Base-by-base conservation (phyloP, 225 moss, liverwort and hornwort genomes). In the Sphagnum contortum region DNA sequence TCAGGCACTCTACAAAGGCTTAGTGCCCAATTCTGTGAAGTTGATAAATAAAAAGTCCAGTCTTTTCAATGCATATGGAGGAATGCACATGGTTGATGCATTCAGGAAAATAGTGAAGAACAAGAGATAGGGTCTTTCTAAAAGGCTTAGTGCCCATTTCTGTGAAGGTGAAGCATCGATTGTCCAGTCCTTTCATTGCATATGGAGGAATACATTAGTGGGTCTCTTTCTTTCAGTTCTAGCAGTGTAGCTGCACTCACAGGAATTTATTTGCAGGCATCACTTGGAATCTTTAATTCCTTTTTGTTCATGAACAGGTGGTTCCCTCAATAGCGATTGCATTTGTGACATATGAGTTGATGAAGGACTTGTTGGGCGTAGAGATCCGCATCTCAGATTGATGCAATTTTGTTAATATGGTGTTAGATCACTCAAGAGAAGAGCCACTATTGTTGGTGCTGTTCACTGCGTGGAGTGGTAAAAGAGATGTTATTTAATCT, bases 341-440 rank as follows among this genome's bases (percentile, higher is more conserved):
- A n/a, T 95, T 95, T 92, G 94, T 95, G 72, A 91, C 94, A 59
- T 95, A 95, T 67, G 94, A 95, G 72, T 69, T 95, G 66, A 95
- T 95, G 94, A 95, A 84, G 81, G 94, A 92, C 73, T 82, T 95
- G 55, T 58, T 95, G 79, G 91, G 91, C 76, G 94, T 95, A 70
- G 89, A 90, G 82, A 87, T 95, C 71, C 86, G 89, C 61, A 92
- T 95, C 70, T 88, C 91, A 72, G 94, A 95, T 70, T 95, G 87
- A 82, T 75, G 77, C 77, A 82, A 82, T 77, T 84, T 83, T 80
- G 72, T 60, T 64, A 73, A 67, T 48, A 72, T 76, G 73, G 75
- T 57, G 52, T 67, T 69, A 65, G 66, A 69, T 72, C 12, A 64
- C 71, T 63, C 73, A 69, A 67, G 55, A 50, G 57, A 73, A 74